A percentile compares a stretch with the other conserved stretches of the same genome.
Evolutionary conservation across 306 rosid genomes (phyloP).

Genomic region (Boehmeria nivea): DNA sequence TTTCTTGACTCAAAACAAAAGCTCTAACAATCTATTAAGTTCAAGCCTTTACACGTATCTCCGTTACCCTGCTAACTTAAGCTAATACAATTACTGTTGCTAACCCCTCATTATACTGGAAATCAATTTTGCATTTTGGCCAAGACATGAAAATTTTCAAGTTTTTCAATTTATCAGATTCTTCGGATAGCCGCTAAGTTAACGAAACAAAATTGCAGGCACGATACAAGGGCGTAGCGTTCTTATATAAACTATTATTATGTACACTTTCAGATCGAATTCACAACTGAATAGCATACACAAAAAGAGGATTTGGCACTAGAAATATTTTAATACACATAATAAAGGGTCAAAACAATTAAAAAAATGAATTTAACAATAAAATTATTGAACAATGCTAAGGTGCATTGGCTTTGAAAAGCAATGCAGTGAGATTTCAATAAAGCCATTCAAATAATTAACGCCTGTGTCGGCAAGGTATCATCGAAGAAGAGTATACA

Average conservation of each 20-base stretch:
- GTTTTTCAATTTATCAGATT: too few relatives aligned
- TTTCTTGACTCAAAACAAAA: not conserved
- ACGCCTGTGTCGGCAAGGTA: not conserved
- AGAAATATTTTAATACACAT: not conserved
- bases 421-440: not conserved
- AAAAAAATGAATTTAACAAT: not conserved
- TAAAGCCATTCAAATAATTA: not conserved
- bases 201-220: too few relatives aligned
- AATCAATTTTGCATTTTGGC: too few relatives aligned
- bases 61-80: too few relatives aligned
- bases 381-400: not conserved
- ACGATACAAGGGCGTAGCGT: not conserved
- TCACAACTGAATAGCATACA: too few relatives aligned
- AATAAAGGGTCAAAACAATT: not conserved
- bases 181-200: too few relatives aligned
- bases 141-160: too few relatives aligned
- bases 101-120: too few relatives aligned
- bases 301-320: not conserved
- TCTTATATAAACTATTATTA: not conserved
- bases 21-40: not conserved
- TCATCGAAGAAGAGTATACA: not conserved
- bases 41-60: slow-evolving; percentile 1
- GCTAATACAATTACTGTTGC: too few relatives aligned
- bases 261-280: not conserved
- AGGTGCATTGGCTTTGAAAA: not conserved